Conservation (phyloP, 2,329 filamentous ascomycete species). For the Trichocomaceae sp. region DNA sequence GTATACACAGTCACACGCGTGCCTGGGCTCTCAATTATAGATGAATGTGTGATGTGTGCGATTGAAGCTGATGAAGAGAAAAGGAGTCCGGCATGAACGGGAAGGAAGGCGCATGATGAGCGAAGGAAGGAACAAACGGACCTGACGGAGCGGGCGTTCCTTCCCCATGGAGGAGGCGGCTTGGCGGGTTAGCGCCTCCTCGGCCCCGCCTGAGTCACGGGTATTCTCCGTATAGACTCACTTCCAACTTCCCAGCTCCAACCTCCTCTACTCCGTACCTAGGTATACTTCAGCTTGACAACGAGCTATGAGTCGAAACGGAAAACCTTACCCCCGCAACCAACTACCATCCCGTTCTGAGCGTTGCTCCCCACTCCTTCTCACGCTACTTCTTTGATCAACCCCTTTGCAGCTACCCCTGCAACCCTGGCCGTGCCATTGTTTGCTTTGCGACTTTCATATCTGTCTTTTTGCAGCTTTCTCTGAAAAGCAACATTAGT, state of each 20-base stretch:
- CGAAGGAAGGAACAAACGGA: background rate
- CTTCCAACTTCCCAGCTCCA: background rate
- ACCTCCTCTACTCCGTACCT: background rate
- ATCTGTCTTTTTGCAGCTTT: background rate
- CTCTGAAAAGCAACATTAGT: no score
- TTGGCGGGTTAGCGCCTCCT: background rate
- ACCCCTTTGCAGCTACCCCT: background rate
- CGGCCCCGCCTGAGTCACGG: background rate
- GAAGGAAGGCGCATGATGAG: background rate
- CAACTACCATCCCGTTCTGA: no score
- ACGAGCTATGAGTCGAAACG: background rate
- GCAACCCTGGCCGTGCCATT: background rate
- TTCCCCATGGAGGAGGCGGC: background rate
- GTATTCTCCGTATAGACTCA: no score
- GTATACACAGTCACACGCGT: background rate
- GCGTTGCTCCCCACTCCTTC: background rate
- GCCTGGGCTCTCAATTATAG: background rate
- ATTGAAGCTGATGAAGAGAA: background rate
- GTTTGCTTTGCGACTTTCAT: background rate
- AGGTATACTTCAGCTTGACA: background rate
- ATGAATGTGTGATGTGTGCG: no score
- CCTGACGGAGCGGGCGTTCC: background rate
- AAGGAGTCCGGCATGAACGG: no score
- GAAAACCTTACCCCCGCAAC: no score
- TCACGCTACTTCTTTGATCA: background rate